Conservation (phyloP, 805 yeast species). For the Kodamaea leandrae region DNA sequence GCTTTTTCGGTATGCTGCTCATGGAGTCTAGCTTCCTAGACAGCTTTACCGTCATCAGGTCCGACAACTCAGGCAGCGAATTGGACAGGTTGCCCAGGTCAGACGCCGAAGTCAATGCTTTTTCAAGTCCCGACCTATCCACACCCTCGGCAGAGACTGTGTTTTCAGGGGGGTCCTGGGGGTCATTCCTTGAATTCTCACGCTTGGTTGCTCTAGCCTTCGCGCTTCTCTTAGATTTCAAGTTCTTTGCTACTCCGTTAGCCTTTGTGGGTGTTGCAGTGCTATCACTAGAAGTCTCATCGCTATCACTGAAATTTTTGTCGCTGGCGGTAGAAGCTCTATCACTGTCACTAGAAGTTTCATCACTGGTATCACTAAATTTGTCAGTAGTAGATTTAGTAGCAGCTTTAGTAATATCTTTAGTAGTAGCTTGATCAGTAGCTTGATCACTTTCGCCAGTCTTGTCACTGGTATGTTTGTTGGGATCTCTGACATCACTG, state of each 20-base stretch:
- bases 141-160: background rate
- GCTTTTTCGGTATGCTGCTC: conserved; percentile 5
- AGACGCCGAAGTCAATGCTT: background rate
- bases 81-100: background rate
- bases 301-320: background rate
- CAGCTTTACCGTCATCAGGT: conserved; percentile 3
- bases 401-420: too few relatives aligned
- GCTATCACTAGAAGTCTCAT: background rate
- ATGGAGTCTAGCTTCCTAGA: conserved; percentile 4
- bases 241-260: background rate
- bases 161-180: background rate
- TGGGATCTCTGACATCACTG: background rate
- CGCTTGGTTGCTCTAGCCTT: background rate
- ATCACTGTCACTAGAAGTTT: background rate
- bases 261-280: background rate
- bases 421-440: too few relatives aligned
- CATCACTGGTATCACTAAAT: background rate
- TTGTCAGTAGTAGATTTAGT: too few relatives aligned
- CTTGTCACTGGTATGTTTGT: too few relatives aligned
- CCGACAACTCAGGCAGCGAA: conserved; percentile 1
- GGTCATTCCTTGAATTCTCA: too few relatives aligned
- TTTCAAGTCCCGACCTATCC: background rate
- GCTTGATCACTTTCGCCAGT: too few relatives aligned
- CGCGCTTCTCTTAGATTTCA: background rate
- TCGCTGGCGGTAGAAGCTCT: background rate